A percentile compares a stretch with the other conserved stretches of the same genome.
Conservation (phyloP, 345 rosid species). For the Eucalyptus brandiana region DNA sequence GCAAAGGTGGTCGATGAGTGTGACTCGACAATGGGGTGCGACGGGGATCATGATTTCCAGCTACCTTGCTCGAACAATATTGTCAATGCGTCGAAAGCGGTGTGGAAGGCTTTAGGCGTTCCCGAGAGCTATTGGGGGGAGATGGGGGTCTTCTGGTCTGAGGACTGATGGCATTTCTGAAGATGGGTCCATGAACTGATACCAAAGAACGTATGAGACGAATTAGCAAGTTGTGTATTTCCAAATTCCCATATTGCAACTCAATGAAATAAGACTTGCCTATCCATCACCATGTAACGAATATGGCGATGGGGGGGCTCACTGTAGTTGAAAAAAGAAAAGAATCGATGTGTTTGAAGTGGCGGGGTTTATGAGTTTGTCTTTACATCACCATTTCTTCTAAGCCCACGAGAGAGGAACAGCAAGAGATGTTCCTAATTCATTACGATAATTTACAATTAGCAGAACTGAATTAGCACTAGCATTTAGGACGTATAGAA, state of each 20-base stretch:
- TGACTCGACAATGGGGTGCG: neutral
- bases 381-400: neutral
- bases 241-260: neutral
- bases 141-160: neutral
- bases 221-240: neutral
- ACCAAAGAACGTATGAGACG: neutral
- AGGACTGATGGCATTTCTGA: neutral
- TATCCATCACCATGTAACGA: neutral
- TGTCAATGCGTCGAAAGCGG: neutral
- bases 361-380: neutral
- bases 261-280: neutral
- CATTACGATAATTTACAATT: neutral
- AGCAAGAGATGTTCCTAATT: neutral
- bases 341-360: neutral
- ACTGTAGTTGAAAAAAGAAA: neutral
- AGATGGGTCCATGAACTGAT: neutral
- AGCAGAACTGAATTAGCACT: neutral
- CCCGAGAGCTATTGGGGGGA: neutral
- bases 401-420: neutral
- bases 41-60: neutral
- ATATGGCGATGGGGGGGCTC: neutral
- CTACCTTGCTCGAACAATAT: neutral
- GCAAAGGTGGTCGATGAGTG: neutral
- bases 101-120: neutral
- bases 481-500: neutral